Evolutionary conservation across 2,329 filamentous ascomycete species (phyloP), one percentile per base, ranked within the genome.

Genomic region (Fusarium sp.): DNA sequence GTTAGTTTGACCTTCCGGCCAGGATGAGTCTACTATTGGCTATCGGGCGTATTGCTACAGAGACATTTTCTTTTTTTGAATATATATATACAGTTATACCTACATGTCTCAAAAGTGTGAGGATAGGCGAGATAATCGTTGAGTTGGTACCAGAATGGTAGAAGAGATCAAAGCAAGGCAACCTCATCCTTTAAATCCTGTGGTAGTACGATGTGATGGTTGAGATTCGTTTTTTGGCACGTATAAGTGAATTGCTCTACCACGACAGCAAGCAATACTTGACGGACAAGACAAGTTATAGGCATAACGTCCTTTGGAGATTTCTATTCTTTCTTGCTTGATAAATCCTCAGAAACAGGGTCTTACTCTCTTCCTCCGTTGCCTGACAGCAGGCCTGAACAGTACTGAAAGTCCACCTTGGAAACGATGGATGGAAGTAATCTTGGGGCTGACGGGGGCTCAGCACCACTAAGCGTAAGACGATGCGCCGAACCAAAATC

Each of bases 401-500:
- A 50, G 35, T 22, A 16, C 24, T 24, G 44, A 30, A 41, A 58
- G 41, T 15, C 38, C 38, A 33, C 38, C 16, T 30, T 38, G 20
- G 30, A 59, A 41, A 50, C 26, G 55, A 45, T 20, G 36, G 66
- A 47, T 51, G 42, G 41, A 44, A 50, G 48, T 61, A 33, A 61
- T 69, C 26, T 62, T 55, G 56, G 65, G 66, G 66, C 70, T 73
- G 57, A 73, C 70, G 54, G 70, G 70, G 70, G 60, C 70, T 72
- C 59, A 72, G 70, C 61, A 45, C 56, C 70, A 66, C 48, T 36
- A 61, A 55, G 35, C 57, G 61, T 71, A 63, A 71, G 70, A 64
- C 58, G 59, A 72, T 38, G 69, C 41, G 47, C 42, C 64, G 33
- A 59, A 72, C 39, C 44, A 59, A 54, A 45, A 38, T 22, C 26